Percentiles rank a stretch among this genome's conserved stretches.
Evolutionary conservation across 352 stramenopile genomes (phyloP).

Genomic region (Phytophthora palmivora): DNA sequence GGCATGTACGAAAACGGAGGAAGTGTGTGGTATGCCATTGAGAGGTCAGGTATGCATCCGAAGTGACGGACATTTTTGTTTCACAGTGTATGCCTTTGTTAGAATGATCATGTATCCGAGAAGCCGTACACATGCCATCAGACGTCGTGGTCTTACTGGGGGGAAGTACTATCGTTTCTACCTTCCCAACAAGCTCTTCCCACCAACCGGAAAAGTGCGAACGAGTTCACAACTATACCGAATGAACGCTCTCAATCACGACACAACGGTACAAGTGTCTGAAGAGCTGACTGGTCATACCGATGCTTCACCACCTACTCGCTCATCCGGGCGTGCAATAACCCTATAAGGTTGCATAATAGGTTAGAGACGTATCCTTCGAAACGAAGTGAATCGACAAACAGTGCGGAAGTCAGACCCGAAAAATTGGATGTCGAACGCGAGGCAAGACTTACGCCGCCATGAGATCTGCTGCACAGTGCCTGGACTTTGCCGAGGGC

Average conservation of each 20-base stretch:
- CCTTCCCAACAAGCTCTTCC: constrained; percentile 6
- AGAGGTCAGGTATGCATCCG: constrained; percentile 3
- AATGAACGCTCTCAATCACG: background rate
- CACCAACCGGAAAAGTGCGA: background rate
- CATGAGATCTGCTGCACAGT: too few species aligned
- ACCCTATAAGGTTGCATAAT: background rate
- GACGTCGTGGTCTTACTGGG: constrained; percentile 13
- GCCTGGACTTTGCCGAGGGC: too few species aligned
- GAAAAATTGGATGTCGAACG: too few species aligned
- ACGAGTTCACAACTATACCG: constrained; percentile 8
- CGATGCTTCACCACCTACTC: background rate
- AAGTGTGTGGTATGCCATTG: constrained; percentile 5
- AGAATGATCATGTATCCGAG: background rate
- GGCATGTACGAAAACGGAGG: too few species aligned
- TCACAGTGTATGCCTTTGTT: constrained; percentile 3
- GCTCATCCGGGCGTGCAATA: background rate
- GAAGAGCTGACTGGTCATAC: background rate
- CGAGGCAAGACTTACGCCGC: too few species aligned
- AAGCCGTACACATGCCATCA: constrained; percentile 7
- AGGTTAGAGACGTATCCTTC: too few species aligned
- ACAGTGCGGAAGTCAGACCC: too few species aligned
- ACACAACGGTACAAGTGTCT: background rate
- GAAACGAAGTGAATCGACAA: too few species aligned
- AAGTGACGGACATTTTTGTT: constrained; percentile 11
- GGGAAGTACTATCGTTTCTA: constrained; percentile 16